Evolutionary conservation across 805 yeast genomes (phyloP).

Genomic region (Geotrichum ghanense): DNA sequence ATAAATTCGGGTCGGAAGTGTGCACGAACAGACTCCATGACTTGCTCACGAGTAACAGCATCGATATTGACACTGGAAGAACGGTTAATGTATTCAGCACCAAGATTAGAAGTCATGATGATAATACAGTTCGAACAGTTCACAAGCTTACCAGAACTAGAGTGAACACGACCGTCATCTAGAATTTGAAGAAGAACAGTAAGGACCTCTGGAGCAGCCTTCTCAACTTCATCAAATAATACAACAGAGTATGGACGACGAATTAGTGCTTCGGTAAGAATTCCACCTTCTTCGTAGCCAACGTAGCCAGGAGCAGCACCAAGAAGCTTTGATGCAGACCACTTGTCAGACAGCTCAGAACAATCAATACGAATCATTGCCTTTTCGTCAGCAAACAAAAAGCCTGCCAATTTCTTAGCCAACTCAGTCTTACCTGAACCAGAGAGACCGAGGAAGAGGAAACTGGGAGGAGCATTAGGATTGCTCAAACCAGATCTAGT

Average conservation of each 20-base stretch:
- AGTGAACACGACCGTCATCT: conserved; percentile 93
- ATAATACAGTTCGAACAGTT: conserved; percentile 87
- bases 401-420: conserved; percentile 94
- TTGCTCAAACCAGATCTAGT: conserved; percentile 91
- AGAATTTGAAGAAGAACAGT: conserved; percentile 84
- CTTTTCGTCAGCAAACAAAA: conserved; percentile 89
- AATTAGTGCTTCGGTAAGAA: conserved; percentile 81
- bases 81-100: conserved; percentile 78
- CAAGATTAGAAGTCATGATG: conserved; percentile 95
- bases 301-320: conserved; percentile 98
- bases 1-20: conserved; percentile 97
- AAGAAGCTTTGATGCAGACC: conserved; percentile 85
- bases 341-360: conserved; percentile 90
- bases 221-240: conserved; percentile 93
- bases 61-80: conserved; percentile 49
- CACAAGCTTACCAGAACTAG: conserved; percentile 87
- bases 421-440: conserved; percentile 98
- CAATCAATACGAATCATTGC: conserved; percentile 98
- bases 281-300: conserved; percentile 97
- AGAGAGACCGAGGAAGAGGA: conserved; percentile 85
- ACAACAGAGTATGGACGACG: conserved; percentile 94
- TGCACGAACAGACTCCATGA: conserved; percentile 69
- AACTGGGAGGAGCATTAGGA: conserved; percentile 94
- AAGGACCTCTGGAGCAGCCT: conserved; percentile 96
- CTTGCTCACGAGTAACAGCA: conserved; percentile 58